Conservation (phyloP, 306 rosid genomes). For the Alnus glutinosa region DNA sequence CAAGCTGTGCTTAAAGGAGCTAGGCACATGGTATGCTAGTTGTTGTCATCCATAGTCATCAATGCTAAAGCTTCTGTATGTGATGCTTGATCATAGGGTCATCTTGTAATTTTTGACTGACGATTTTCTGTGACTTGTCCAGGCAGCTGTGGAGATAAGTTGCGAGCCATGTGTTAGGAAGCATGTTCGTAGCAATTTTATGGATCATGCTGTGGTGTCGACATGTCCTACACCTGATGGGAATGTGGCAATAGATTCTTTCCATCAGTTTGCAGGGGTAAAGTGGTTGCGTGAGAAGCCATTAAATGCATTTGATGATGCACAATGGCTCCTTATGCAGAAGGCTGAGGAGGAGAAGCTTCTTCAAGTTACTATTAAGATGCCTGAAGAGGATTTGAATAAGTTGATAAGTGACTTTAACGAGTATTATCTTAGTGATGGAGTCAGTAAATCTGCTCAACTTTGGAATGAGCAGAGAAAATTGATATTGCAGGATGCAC, state of each 20-base stretch:
- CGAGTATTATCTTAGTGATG: constrained; percentile 88
- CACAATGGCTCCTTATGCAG: constrained; percentile 95
- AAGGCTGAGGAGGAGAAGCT: constrained; percentile 97
- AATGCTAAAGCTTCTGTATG: not conserved
- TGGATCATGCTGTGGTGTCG: constrained; percentile 83
- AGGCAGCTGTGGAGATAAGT: constrained; percentile 99
- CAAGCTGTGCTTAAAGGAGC: constrained; percentile 94
- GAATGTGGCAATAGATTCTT: constrained; percentile 72
- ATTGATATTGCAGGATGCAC: constrained; percentile 83
- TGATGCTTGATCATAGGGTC: constrained; percentile 9
- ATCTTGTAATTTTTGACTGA: constrained; percentile 4
- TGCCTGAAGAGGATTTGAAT: constrained; percentile 69
- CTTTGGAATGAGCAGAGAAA: constrained; percentile 98
- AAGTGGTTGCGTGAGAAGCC: constrained; percentile 97
- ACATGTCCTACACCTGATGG: constrained; percentile 88
- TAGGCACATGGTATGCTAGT: constrained; percentile 79
- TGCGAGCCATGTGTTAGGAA: constrained; percentile 96
- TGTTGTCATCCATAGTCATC: constrained; percentile 11
- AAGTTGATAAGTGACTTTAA: constrained; percentile 80
- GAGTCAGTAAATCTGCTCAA: constrained; percentile 97
- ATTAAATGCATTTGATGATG: constrained; percentile 76
- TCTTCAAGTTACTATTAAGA: constrained; percentile 85
- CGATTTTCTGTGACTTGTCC: constrained; percentile 31
- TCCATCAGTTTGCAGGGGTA: constrained; percentile 82
- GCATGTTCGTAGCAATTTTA: constrained; percentile 80